Percentiles rank a stretch among this genome's conserved stretches.
Conservation (phyloP, 176 grass and related monocot genomes). For the Aechmea fasciata region DNA sequence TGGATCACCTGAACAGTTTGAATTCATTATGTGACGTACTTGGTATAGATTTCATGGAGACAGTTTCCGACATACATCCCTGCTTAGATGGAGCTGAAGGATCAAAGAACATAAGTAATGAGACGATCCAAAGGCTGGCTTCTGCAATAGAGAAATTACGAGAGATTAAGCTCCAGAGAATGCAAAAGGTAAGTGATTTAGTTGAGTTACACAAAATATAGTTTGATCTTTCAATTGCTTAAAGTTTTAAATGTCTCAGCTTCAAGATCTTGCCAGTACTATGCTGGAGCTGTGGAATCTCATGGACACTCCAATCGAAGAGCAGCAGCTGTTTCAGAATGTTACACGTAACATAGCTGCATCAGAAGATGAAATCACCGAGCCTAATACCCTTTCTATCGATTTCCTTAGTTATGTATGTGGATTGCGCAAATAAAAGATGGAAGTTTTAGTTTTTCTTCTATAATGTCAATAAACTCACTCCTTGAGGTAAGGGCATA, state of each 20-base stretch:
- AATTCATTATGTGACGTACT: conserved; percentile 68
- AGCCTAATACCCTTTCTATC: conserved; percentile 53
- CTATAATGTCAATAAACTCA: conserved; percentile 3
- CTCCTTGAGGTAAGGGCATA: background rate
- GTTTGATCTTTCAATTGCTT: background rate
- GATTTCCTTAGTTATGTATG: conserved; percentile 68
- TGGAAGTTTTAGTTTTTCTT: conserved; percentile 4
- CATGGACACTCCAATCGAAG: conserved; percentile 84
- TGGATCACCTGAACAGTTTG: conserved; percentile 77
- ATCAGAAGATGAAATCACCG: conserved; percentile 69
- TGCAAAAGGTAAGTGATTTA: background rate
- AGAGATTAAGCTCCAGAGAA: background rate
- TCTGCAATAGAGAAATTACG: conserved; percentile 68
- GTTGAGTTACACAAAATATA: background rate
- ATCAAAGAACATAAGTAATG: conserved; percentile 76
- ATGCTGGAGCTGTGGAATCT: conserved; percentile 90
- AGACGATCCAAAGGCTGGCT: conserved; percentile 69
- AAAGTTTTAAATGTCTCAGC: conserved; percentile 27
- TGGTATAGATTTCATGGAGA: conserved; percentile 73
- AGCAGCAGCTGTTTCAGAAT: conserved; percentile 78
- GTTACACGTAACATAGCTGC: conserved; percentile 67
- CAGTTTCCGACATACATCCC: conserved; percentile 65
- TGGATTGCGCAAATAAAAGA: background rate
- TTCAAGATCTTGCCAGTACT: conserved; percentile 74
- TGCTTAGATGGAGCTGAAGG: conserved; percentile 63